Base-by-base conservation (phyloP, 1,284 basidiomycete species). In the Xerocomus nothofagi region DNA sequence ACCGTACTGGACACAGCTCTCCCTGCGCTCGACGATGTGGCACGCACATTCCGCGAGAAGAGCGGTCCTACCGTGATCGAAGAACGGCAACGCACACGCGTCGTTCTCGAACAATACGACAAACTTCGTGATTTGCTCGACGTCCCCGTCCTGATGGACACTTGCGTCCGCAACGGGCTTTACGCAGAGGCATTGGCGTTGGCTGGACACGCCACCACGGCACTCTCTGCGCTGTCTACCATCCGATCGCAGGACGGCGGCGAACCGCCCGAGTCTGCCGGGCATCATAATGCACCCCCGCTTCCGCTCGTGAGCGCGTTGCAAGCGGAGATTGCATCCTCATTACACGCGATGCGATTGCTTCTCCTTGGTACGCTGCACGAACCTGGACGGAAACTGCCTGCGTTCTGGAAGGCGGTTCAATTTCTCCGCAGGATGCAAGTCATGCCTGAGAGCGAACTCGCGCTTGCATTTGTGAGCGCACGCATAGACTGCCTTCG, bases 41-140 rank as follows among this genome's bases (percentile, higher is more conserved):
- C 89, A 49, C 74, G 77, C 6, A 73, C 76, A 15, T 94, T 93
- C 73, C 72, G 78, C 14, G 71, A 73, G 36, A 73, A 77, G 49
- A 85, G 81, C 20, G 72, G 73, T 38, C 70, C 76, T 29, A 76
- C 60, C 39, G 71, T 88, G 31, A 79, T 85, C 56, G 67, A 77
- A 39, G 83, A 87, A 41, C 79, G 93, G 20, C 76, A 80, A 46
- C 85, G 86, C 57, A 88, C 91, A 1, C 78, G 82, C 17, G 76
- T 89, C 44, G 89, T 97, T 11, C 81, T 92, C 51, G 91, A 95
- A 58, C 88, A 95, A 60, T 88, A 93, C 65, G 91, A 94, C 65
- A 93, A 93, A 67, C 81, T 98, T 48, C 80, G 89, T 57, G 93
- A 97, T 65, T 73, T 97, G 27, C 82, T 98, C 52, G 93, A 96